phyloP scores from a whole-genome alignment of 1,139 yeast species.

The Pichia sp. region DNA sequence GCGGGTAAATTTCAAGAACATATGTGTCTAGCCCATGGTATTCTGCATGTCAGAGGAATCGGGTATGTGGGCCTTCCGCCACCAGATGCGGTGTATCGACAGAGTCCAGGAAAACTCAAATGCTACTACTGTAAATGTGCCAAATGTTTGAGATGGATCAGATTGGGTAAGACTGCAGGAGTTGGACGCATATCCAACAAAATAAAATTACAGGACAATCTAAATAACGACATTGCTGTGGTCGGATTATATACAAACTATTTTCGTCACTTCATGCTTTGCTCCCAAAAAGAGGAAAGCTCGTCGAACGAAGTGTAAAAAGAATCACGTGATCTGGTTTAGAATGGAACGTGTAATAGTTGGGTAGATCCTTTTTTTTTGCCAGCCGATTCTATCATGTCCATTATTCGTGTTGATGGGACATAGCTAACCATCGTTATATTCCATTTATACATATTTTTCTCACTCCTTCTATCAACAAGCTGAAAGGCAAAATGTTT shows the following conservation, averaged over 20 bases:
- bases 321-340: background rate
- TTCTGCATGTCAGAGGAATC: constrained; percentile 10
- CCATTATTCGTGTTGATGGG: no score
- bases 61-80: constrained; percentile 19
- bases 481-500: background rate
- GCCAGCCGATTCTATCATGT: background rate
- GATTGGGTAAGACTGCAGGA: constrained; percentile 21
- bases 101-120: constrained; percentile 18
- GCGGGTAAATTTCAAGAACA: constrained; percentile 15
- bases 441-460: no score
- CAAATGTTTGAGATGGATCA: constrained; percentile 22
- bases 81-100: constrained; percentile 20
- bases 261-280: constrained; percentile 22
- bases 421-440: no score
- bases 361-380: background rate
- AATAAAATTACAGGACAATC: background rate
- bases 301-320: background rate
- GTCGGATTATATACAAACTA: constrained; percentile 25
- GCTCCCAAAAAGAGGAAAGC: constrained; percentile 11
- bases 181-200: background rate
- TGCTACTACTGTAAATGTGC: constrained; percentile 25
- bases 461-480: background rate
- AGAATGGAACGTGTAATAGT: background rate
- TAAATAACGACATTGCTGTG: constrained; percentile 5
- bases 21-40: constrained; percentile 25